These are phyloP conservation scores for Mucor plumbeus DNA, from an alignment of 371 early-diverging fungal genomes.

Conservation along the genomic window DNA sequence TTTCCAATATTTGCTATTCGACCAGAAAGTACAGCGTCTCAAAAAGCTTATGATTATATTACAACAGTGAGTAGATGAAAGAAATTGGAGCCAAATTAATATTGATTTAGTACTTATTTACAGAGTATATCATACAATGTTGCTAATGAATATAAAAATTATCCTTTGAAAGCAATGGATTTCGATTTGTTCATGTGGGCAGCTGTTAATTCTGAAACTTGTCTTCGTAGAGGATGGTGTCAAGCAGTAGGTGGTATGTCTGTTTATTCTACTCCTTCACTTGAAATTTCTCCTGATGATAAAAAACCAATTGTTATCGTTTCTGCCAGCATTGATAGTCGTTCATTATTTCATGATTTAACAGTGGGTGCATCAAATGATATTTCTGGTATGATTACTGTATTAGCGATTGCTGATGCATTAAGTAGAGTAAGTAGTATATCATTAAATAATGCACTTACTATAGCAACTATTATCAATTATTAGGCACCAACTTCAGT, in stretches of 20 bases:
- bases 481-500: constrained; percentile 51
- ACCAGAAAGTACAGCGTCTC: constrained; percentile 49
- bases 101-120: neutral
- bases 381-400: constrained; percentile 65
- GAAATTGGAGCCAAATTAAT: neutral
- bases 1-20: constrained; percentile 74
- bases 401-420: constrained; percentile 76
- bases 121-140: constrained; percentile 61
- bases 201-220: constrained; percentile 68
- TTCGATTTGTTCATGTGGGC: constrained; percentile 78
- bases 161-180: constrained; percentile 73
- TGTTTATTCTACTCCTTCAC: constrained; percentile 73
- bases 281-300: constrained; percentile 56
- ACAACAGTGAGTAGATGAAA: constrained; percentile 21
- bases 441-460: neutral
- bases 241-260: constrained; percentile 73
- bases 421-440: constrained; percentile 59
- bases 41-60: constrained; percentile 41
- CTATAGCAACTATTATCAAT: neutral
- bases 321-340: constrained; percentile 68
- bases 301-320: constrained; percentile 71
- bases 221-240: constrained; percentile 77
- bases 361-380: constrained; percentile 58
- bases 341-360: constrained; percentile 71
- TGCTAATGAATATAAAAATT: constrained; percentile 49